Base-by-base conservation (phyloP, 441 rosid species). In the Hura crepitans region DNA sequence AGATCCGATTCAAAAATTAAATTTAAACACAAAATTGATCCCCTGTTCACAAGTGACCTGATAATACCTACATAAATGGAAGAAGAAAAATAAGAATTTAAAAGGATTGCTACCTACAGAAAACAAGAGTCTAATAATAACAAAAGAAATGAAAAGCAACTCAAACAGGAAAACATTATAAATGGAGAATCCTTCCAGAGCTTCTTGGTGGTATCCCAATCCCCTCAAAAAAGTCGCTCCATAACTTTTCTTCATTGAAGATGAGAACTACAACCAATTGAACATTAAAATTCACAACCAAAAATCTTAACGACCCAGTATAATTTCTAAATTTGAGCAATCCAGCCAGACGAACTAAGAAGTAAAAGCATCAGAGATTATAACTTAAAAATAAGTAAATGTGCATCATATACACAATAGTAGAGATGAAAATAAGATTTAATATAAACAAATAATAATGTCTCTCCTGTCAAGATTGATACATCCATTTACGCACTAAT, bases 281-380 rank as follows among this genome's bases (percentile, higher is more conserved):
- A 35, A 8, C 39, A 35, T 4, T 35, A 5, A 35, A 35, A 35
- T 35, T 0, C 7, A 4, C 20, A 37, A n/a, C 14, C 50, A 27
- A 64, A 61, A 43, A 23, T 43, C 49, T 18, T 9, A 25, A 25
- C 7, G 39, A 50, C 11, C n/a, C 14, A 49, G 22, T 18, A 64
- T 13, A 49, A 14, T 20, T 20, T 30, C 22, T 12, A 12, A 49
- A 20, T 66, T 50, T 10, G 59, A 66, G 1, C n/a, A 11, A 18
- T 66, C 46, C 23, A 66, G 13, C 69, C 57, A 50, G 23, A 49
- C 58, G 10, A 66, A 66, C 6, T 31, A 66, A 9, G 14, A 33
- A 31, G 45, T 31, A 5, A 6, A 50, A 50, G 69, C 20, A 4
- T 47, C 4, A 47, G 14, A n/a, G 66, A 22, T 8, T 28, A 46